Base-by-base conservation (phyloP, 192 early-diverging fungal genomes). In the Gigaspora rosea region DNA sequence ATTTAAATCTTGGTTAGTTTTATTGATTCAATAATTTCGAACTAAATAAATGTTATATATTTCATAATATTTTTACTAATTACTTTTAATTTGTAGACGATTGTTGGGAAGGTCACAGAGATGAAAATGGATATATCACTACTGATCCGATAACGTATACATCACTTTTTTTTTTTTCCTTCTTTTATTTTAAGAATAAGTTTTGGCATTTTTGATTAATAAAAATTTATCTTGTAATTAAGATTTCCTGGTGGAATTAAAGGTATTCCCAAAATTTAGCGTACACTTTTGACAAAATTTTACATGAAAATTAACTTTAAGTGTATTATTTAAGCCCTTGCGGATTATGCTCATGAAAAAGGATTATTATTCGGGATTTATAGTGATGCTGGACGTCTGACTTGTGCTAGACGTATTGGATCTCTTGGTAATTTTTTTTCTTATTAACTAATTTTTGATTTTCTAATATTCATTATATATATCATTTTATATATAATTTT, bases 381-480 rank as follows among this genome's bases (percentile, higher is more conserved):
- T 78, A n/a, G 80, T 47, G 71, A 80, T 27, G 78, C 80, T 7
- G 80, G 88, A 76, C 9, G 68, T 84, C 36, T 82, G 82, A 90
- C 88, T 18, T 91, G 90, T 77, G 83, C 82, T 49, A 80, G 80
- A 0, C 78, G 82, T 59, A 84, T 83, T 9, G 90, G 88, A 8
- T 36, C 33, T 65, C 36, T 65, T 8, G 63, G 63, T 65, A 46
- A 18, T 8, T 65, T 16, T 46, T 46, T 18, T 41, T 35, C 35
- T 16, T 35, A 10, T 65, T 65, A 10, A 65, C 10, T 6, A 41
- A 35, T 9, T 64, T 62, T 27, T 10, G 32, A 32, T 27, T 35
- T 8, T 62, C 7, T 33, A 64, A 4, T n/a, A 6, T 11, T 64
- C 11, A 11, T 1, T 11, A 11, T 51, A 51, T 51, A 11, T 51